Percentiles rank a stretch among this genome's conserved stretches.
Evolutionary conservation across 2,329 filamentous ascomycete species (phyloP).

Genomic region (Xylariaceae sp.): DNA sequence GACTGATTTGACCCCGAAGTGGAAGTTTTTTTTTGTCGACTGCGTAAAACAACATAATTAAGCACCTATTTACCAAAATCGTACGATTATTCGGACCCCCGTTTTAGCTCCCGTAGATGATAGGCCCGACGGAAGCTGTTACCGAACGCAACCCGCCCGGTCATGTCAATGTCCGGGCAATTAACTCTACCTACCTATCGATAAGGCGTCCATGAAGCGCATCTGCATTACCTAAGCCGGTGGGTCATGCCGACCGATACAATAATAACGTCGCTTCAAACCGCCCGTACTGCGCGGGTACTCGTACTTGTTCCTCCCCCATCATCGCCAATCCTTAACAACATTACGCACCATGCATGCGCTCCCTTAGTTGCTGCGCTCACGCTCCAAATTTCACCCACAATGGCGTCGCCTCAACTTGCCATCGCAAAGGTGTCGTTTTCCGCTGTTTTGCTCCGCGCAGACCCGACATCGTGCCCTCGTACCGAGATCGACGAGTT

Average conservation of each 20-base stretch:
- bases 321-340: background rate
- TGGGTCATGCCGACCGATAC: background rate
- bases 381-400: background rate
- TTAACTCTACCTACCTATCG: background rate
- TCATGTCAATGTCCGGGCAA: background rate
- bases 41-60: too few relatives aligned
- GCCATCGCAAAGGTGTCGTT: slow-evolving; percentile 78
- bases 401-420: slow-evolving; percentile 64
- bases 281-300: too few relatives aligned
- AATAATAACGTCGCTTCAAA: background rate
- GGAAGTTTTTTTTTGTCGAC: too few relatives aligned
- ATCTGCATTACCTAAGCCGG: background rate
- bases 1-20: too few relatives aligned
- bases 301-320: background rate
- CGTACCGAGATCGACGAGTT: slow-evolving; percentile 67
- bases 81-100: too few relatives aligned
- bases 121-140: background rate
- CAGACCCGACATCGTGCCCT: slow-evolving; percentile 64
- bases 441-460: slow-evolving; percentile 65
- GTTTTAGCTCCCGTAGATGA: too few relatives aligned
- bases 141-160: background rate
- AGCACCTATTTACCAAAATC: too few relatives aligned
- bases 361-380: background rate
- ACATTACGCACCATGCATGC: slow-evolving; percentile 3
- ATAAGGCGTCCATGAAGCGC: background rate